Evolutionary conservation across 2,329 filamentous ascomycete species (phyloP), one percentile per base, ranked within the genome.

Genomic region (Albifimbria verrucaria): DNA sequence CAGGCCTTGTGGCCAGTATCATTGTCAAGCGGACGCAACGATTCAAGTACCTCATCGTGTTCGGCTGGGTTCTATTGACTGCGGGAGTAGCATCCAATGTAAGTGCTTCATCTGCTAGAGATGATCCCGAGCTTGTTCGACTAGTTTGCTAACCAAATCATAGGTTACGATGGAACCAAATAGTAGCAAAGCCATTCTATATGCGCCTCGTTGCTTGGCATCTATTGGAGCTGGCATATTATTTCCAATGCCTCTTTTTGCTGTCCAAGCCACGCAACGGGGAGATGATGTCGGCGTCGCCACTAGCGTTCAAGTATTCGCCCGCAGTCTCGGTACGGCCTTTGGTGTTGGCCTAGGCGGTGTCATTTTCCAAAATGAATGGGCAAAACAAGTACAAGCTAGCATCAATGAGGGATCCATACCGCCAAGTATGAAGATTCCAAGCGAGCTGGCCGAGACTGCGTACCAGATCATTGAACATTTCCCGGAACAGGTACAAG

Each of bases 291-390:
- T 47, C n/a, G 44, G 44, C 21, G 26, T 47, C 17, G 44, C 44
- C 20, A 47, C 7, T 7, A 47, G 44, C 44, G 15, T 26, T 7
- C 44, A 47, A 47, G 42, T 44, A 3, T 44, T 44, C 20, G 42
- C 42, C 15, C 42, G 42, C 20, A 44, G 42, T 15, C 42, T 44
- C 12, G 42, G 42, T 11, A 44, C 42, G 15, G n/a, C 42, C 22
- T 44, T 44, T 23, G 42, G 42, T 20, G 42, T 44, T 20, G 42
- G 42, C 11, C 42, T 44, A 5, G 18, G 42, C 12, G 42, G 42
- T 47, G 44, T 26, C 21, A 47, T 47, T n/a, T 47, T 47, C 44
- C 44, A 47, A n/a, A 47, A 26, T 18, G 22, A 47, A 26, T 47
- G 44, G 24, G 26, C 44, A 12, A 25, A 23, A 12, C 22, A 24